Evolutionary conservation across 768 basidiomycete genomes (phyloP), one percentile per base, ranked within the genome.

Genomic region (Pholiota conissans): DNA sequence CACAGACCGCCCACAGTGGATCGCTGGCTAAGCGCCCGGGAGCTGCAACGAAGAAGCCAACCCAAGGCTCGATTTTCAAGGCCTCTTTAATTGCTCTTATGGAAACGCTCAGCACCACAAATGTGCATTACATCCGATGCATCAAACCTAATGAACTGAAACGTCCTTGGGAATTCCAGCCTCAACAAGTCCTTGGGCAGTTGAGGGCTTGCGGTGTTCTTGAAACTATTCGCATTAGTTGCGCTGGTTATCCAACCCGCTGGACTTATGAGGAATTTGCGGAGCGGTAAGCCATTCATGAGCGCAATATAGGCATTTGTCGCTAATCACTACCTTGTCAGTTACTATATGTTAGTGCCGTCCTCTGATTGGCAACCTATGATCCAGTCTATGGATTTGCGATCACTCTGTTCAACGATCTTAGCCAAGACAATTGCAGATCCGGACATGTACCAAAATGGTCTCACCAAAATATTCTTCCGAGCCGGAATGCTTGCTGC

Each of bases 251-350:
- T 74, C 97, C 97, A 27, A 94, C 94, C 11, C 83, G 97, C 30
- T 98, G 97, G 97, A 94, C 89, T 3, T 99, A 98, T 63, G 95
- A 95, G 68, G 97, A 98, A 71, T 99, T 99, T 69, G 97, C 93
- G 3, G 95, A 98, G 70, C 84, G 97, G 94, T 96, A 62, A 63
- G 87, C 73, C 20, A 27, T 29, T 26, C 54, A 10, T 45, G 11
- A 18, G 18, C 11, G 26, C 42, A 40, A 32, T 22, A 40, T 29
- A 42, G 29, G 20, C 47, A 7, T 4, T 27, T 59, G 49, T 56
- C 24, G 16, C 52, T 26, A 48, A 39, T 46, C 60, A 35, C 54
- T 63, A 45, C 2, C 39, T 27, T 55, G 37, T 2, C 61, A 97
- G 96, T 56, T 99, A 98, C 71, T 98, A 98, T 73, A 95, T 98